Evolutionary conservation across 495 filamentous ascomycete species (phyloP).

Genomic region (Podospora sp.): DNA sequence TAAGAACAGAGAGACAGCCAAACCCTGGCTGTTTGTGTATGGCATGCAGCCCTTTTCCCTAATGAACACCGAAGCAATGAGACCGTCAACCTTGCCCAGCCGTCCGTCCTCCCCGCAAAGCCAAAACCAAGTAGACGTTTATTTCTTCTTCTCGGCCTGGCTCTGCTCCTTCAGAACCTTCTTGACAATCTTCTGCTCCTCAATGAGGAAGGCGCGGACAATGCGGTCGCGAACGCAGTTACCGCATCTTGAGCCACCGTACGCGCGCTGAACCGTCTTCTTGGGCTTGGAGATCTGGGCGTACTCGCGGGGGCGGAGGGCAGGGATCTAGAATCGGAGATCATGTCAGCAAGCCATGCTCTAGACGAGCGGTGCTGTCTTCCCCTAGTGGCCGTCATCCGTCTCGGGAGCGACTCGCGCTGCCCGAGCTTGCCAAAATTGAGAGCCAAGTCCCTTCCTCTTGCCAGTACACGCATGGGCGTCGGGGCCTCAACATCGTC

Average conservation of each 20-base stretch:
- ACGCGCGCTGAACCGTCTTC: conserved; percentile 98
- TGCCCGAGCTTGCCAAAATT: neutral
- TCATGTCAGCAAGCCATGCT: conserved; percentile 6
- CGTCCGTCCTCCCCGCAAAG: conserved; percentile 30
- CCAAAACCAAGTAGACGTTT: conserved; percentile 35
- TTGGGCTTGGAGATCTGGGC: conserved; percentile 92
- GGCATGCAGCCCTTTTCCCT: conserved; percentile 52
- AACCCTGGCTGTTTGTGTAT: conserved; percentile 44
- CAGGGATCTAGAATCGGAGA: conserved; percentile 68
- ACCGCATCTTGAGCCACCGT: conserved; percentile 96
- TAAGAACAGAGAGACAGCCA: conserved; percentile 48
- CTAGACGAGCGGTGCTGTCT: neutral
- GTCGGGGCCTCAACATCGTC: neutral
- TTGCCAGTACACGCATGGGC: neutral
- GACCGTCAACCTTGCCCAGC: conserved; percentile 40
- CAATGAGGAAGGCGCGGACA: conserved; percentile 96
- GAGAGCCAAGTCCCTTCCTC: neutral
- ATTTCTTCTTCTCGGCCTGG: conserved; percentile 77
- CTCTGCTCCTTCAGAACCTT: conserved; percentile 92
- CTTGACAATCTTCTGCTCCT: conserved; percentile 99
- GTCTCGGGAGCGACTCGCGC: neutral
- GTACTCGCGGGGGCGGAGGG: conserved; percentile 97
- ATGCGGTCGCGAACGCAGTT: conserved; percentile 98
- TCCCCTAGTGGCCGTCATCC: neutral
- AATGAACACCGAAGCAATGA: conserved; percentile 57